Conservation (phyloP, 208 protist genomes). For the Crithidia brevicula region DNA sequence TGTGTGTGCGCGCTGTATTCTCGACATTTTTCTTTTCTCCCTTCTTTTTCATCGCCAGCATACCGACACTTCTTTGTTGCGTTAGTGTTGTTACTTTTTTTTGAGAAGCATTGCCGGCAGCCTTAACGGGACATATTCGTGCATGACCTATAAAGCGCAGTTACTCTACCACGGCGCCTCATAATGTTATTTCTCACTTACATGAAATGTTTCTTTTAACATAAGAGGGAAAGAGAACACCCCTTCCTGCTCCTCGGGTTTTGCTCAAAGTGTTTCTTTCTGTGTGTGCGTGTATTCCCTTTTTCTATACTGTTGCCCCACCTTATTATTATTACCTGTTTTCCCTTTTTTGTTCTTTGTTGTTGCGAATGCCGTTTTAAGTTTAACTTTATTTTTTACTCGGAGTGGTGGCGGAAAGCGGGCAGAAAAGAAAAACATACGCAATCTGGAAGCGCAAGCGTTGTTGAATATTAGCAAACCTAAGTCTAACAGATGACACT, state of each 20-base stretch:
- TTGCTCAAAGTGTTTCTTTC: slow-evolving; percentile 20
- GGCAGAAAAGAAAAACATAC: too few relatives aligned
- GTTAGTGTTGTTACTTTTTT: slow-evolving; percentile 17
- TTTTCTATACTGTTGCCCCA: slow-evolving; percentile 5
- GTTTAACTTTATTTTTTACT: not conserved
- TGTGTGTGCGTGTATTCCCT: not conserved
- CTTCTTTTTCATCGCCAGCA: too few relatives aligned
- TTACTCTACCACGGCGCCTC: too few relatives aligned
- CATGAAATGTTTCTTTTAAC: too few relatives aligned
- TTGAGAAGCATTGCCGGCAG: slow-evolving; percentile 3
- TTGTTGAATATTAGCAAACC: slow-evolving; percentile 5
- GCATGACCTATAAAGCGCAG: too few relatives aligned
- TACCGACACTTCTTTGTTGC: too few relatives aligned
- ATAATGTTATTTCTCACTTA: too few relatives aligned
- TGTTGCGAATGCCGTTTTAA: not conserved
- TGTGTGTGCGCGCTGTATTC: too few relatives aligned
- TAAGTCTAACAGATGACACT: slow-evolving; percentile 1
- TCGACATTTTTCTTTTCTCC: not conserved
- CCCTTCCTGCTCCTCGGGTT: slow-evolving; percentile 1
- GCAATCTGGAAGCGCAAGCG: too few relatives aligned
- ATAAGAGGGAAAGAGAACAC: too few relatives aligned
- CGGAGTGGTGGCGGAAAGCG: too few relatives aligned
- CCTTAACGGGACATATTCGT: too few relatives aligned
- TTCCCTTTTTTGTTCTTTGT: slow-evolving; percentile 8
- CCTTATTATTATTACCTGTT: slow-evolving; percentile 16